Evolutionary conservation across 208 protist genomes (phyloP).

Genomic region (Crithidia acanthocephali): DNA sequence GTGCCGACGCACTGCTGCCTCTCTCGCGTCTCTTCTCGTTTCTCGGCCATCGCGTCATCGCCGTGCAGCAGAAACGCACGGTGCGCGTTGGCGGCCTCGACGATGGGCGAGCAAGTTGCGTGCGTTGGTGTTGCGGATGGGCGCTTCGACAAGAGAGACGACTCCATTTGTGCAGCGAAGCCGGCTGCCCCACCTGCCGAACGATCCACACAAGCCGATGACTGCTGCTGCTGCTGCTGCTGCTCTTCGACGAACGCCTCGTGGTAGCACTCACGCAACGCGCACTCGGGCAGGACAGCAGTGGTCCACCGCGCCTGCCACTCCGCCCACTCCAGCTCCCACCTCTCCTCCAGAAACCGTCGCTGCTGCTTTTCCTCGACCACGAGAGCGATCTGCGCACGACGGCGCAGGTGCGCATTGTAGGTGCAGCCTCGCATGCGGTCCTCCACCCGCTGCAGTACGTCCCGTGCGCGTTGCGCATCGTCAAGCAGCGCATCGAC

Average conservation of each 20-base stretch:
- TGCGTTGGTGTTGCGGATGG: neutral
- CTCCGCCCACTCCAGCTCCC: slow-evolving; percentile 15
- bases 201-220: neutral
- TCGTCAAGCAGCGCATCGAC: no score
- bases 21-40: neutral
- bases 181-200: no score
- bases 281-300: slow-evolving; percentile 26
- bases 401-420: neutral
- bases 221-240: neutral
- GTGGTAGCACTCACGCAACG: slow-evolving; percentile 5
- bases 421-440: neutral
- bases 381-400: neutral
- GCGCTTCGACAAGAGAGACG: neutral
- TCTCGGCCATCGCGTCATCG: neutral
- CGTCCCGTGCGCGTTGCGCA: neutral
- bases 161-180: no score
- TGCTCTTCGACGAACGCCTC: slow-evolving; percentile 8
- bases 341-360: neutral
- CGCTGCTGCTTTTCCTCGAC: slow-evolving; percentile 3
- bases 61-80: slow-evolving; percentile 11
- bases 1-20: neutral
- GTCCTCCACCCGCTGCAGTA: neutral
- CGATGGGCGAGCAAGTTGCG: neutral
- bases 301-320: slow-evolving; percentile 22
- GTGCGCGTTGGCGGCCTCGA: slow-evolving; percentile 4